Conservation (phyloP, 2,329 filamentous ascomycete genomes). For the Orbilia javanica region DNA sequence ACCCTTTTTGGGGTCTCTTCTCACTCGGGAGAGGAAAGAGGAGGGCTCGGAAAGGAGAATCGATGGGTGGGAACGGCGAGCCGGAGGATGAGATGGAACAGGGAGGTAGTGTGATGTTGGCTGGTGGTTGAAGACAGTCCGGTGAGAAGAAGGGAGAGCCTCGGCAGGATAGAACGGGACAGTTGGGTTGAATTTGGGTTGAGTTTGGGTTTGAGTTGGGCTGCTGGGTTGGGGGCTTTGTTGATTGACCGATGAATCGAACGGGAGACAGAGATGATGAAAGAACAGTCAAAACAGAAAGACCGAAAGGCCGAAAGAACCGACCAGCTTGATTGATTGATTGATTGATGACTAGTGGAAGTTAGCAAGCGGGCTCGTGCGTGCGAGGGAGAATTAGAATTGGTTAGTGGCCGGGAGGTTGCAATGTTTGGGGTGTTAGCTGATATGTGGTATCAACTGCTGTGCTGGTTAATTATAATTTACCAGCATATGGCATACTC, state of each 20-base stretch:
- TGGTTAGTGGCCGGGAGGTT: too few species aligned
- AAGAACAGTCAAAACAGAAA: not conserved
- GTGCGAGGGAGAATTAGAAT: too few species aligned
- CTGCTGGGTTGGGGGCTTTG: constrained; percentile 13
- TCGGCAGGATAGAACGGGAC: constrained; percentile 10
- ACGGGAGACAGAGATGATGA: not conserved
- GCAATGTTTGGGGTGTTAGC: not conserved
- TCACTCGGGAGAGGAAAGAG: constrained; percentile 13
- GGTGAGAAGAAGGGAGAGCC: not conserved
- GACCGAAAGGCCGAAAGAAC: not conserved
- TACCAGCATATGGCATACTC: too few species aligned
- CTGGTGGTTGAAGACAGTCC: not conserved
- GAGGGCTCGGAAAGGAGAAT: not conserved
- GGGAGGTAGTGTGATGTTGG: not conserved
- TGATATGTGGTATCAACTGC: not conserved
- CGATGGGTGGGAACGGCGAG: not conserved
- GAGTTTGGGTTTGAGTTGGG: too few species aligned
- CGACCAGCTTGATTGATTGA: not conserved
- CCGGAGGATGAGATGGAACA: not conserved
- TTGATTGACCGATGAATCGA: not conserved
- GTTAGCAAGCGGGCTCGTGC: too few species aligned
- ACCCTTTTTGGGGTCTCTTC: not conserved
- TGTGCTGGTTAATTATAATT: not conserved
- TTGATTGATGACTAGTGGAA: too few species aligned
- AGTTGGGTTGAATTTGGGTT: not conserved